A percentile compares a stretch with the other conserved stretches of the same genome.
phyloP scores from a whole-genome alignment of 1,139 yeast genomes.

The Scheffersomyces illinoinensis region DNA sequence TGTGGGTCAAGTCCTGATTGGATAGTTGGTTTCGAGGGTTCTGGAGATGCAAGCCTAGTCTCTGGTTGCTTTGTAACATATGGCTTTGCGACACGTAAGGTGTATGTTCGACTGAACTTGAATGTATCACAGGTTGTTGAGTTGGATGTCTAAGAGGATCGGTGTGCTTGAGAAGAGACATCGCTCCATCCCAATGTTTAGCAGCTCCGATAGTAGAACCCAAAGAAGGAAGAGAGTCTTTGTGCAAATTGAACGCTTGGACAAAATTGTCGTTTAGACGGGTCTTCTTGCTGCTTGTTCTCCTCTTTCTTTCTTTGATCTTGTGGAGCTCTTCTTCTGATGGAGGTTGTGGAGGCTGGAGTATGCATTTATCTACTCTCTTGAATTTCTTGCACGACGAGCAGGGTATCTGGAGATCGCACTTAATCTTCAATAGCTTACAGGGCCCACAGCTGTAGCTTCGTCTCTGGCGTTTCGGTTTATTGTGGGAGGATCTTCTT shows the following conservation, averaged over 20 bases:
- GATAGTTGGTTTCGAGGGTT: background rate
- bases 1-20: background rate
- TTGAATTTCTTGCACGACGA: conserved; percentile 47
- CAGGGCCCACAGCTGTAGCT: conserved; percentile 62
- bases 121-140: background rate
- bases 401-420: conserved; percentile 54
- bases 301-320: conserved; percentile 17
- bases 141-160: background rate
- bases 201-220: background rate
- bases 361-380: conserved; percentile 37
- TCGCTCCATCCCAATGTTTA: background rate
- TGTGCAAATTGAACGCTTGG: background rate
- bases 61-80: background rate
- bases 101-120: background rate
- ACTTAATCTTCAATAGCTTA: conserved; percentile 51
- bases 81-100: background rate
- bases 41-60: background rate
- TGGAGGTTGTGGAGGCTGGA: conserved; percentile 51
- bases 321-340: conserved; percentile 23
- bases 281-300: conserved; percentile 10
- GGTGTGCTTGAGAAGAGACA: background rate
- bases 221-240: background rate
- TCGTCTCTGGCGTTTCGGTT: conserved; percentile 38
- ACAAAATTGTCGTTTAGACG: background rate
- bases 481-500: background rate